Base-by-base conservation (phyloP, 495 filamentous ascomycete genomes). In the Penicillium daleae region DNA sequence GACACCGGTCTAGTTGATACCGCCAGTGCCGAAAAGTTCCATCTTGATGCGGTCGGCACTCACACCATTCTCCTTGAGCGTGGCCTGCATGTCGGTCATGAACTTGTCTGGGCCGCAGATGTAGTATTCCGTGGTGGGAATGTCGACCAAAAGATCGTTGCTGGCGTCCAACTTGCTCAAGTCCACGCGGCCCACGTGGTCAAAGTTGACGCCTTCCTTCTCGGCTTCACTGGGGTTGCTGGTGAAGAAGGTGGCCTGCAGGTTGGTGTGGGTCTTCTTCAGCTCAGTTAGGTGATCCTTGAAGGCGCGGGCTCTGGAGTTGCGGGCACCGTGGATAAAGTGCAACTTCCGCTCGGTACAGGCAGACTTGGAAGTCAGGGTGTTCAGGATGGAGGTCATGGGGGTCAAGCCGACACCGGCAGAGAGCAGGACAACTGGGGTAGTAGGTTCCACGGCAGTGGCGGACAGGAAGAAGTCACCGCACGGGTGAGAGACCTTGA, bases 381-480 rank as follows among this genome's bases (percentile, higher is more conserved):
- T 80, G 74, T 91, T 88, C 61, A 90, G 74, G 49, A 92, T 91
- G 42, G 86, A 82, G 21, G 87, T 78, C 76, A 92, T 78, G 1
- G 87, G 85, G 5, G 90, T 89, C 35, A 90, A 72, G 39, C 90
- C 90, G 5, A 91, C 87, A 15, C 90, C 90, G 15, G 87, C 89
- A 4, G 86, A 86, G 65, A 92, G 80, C 58, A 92, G 78, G 2
- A 89, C 89, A n/a, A 92, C 64, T 60, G 76, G 82, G 72, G 77
- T 74, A 32, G 59, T 68, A 64, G 50, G 26, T 1, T 64, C 31
- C 3, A 56, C 27, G 5, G 57, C 61, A 1, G 64, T 62, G 24
- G 68, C 57, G 53, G 85, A 79, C 37, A 89, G 76, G 78, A 83
- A 88, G 77, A 92, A 92, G 62, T 91, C 89, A 33, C 90, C 90